Conservation (phyloP, 345 rosid species). For the Hevea brasiliensis region DNA sequence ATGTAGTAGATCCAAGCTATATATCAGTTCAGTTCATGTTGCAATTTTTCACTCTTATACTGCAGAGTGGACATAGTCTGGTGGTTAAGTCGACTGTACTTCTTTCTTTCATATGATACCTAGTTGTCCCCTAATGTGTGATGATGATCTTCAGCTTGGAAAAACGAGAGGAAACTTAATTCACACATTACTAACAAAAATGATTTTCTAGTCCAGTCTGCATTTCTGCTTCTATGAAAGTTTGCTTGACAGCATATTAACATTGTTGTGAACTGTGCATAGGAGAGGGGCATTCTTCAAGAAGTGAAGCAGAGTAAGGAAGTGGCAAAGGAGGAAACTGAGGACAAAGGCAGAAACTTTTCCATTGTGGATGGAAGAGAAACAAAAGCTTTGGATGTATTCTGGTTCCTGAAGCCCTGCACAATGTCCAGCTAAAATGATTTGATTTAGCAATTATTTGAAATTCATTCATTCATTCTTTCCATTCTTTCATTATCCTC, state of each 20-base stretch:
- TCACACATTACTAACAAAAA: no score
- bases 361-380: constrained; percentile 49
- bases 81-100: no score
- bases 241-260: neutral
- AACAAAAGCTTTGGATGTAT: constrained; percentile 59
- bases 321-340: constrained; percentile 32
- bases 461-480: constrained; percentile 13
- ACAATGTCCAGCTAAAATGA: constrained; percentile 44
- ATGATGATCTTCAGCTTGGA: neutral
- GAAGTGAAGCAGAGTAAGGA: constrained; percentile 54
- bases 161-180: no score
- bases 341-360: constrained; percentile 29
- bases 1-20: no score
- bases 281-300: constrained; percentile 62
- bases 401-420: constrained; percentile 98
- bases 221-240: neutral
- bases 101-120: no score
- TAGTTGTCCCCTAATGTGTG: neutral
- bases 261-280: neutral
- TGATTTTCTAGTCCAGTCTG: no score
- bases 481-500: neutral
- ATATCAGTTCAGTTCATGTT: no score
- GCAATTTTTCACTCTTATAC: no score
- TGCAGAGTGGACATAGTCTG: no score
- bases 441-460: neutral